These are phyloP conservation scores for Cucumis cinereus DNA, from an alignment of 306 rosid genomes.

Conservation along the genomic window DNA sequence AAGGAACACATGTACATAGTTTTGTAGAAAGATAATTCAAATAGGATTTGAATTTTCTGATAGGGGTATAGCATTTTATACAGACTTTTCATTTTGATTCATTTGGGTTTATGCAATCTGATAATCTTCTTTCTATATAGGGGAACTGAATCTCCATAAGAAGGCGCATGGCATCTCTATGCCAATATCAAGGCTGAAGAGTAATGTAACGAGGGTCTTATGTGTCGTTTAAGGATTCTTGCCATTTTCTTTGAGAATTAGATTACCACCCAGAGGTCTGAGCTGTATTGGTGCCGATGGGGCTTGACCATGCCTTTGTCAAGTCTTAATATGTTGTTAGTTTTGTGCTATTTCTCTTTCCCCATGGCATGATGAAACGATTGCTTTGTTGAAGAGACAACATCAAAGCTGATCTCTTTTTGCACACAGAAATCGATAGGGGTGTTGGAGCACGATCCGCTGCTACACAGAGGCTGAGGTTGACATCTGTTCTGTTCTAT, in stretches of 20 bases:
- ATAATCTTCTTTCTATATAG: neutral
- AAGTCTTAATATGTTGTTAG: neutral
- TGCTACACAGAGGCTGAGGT: slow-evolving; percentile 5
- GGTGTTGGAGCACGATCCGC: neutral
- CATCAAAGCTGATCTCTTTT: neutral
- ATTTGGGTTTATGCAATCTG: neutral
- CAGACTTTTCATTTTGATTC: neutral
- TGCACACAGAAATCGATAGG: neutral
- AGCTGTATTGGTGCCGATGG: neutral
- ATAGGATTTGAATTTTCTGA: neutral
- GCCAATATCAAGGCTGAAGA: neutral
- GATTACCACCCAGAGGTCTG: neutral
- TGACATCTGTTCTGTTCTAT: neutral
- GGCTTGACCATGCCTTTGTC: neutral
- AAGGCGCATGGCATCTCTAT: neutral
- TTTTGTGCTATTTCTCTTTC: neutral
- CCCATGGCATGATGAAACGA: neutral
- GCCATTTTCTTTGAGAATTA: neutral
- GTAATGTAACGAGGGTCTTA: neutral
- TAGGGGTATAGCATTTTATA: neutral
- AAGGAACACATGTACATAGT: neutral
- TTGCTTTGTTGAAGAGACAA: neutral
- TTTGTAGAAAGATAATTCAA: neutral
- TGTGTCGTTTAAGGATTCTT: neutral
- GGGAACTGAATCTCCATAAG: neutral